Evolutionary conservation across 2,329 filamentous ascomycete species (phyloP), one percentile per base, ranked within the genome.

Genomic region (Paraconiothyrium brasiliense): DNA sequence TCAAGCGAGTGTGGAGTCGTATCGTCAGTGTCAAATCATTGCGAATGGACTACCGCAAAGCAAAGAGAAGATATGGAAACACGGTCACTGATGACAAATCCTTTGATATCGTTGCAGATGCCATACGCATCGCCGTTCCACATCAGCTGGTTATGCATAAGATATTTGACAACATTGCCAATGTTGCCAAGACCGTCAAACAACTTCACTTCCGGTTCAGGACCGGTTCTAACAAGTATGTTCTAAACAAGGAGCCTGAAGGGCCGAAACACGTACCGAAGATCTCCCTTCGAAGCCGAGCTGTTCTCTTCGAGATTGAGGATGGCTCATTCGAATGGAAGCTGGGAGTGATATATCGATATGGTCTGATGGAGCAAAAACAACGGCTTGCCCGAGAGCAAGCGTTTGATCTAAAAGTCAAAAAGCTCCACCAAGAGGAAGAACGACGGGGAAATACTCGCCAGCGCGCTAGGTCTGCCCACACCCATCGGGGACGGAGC

Each of bases 261-360:
- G 90, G 86, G 0, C 93, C 96, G 0, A 98, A 96, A 76, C 84
- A 87, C 49, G 89, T 99, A 0, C 95, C 95, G 1, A 94, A 92
- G 73, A 83, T 99, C 24, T 94, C 93, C 0, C 68, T 99, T 10
- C 88, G 93, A 55, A 91, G 90, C 58, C 91, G 92, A 70, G 92
- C 91, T 5, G 84, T 99, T 27, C 81, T 97, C 2, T 94, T 99
- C 61, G 94, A 98, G 73, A 84, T 99, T 39, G 95, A 99, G 79
- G 95, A 99, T 76, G 94, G 95, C 54, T 90, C 92, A 0, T 99
- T 99, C 72, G 95, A 99, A 77, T 99, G 94, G 92, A 98, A 97
- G 76, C 83, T 99, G 10, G 93, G 94, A 16, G 89, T 93, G 73
- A 99, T 99, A 55, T 99, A 98, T 77, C 89, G 94, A 35, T 88